Base-by-base conservation (phyloP, 768 basidiomycete genomes). In the Omphalotus guepiniiformis region DNA sequence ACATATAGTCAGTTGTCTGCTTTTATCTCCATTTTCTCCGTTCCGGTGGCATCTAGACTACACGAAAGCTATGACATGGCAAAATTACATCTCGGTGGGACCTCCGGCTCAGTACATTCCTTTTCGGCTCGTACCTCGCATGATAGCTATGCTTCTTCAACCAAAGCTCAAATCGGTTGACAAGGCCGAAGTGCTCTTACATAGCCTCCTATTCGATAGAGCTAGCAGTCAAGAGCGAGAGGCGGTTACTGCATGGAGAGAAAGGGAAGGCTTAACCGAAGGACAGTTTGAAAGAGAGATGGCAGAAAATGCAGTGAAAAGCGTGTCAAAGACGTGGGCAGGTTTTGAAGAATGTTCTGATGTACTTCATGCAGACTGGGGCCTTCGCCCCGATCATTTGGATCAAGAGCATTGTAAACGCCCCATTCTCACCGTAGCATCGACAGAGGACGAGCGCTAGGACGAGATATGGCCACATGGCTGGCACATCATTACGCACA, bases 1-100 rank as follows among this genome's bases (percentile, higher is more conserved):
- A 15, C 60, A 69, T 41, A 68, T 80, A 50, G 64, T 55, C 4
- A 75, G 75, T 2, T 65, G 79, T 53, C 51, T 83, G 35, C 66
- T 83, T 37, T 56, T 74, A 18, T 72, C 64, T 0, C 65, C 79
- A 0, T 52, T 73, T 52, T 66, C 75, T 11, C 80, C 80, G 0
- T 70, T 74, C 40, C 69, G 63, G 39, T 65, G 61, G 30, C 73
- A 82, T 58, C 61, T 53, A 32, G 69, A 67, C 13, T 80, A 79
- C 47, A 63, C 70, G 4, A 67, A 65, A 51, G 49, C 61, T 27
- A 69, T 81, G 68, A 64, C 69, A 1, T 75, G 75, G 71, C 52
- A 41, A 42, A 69, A 68, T 42, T 82, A 78, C 50, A 19, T 83
- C 16, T 42, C 68, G 15, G 48, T 70, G 13, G 80, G 80, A 1